Conservation (phyloP, 2,329 filamentous ascomycete species). For the Corynespora cassiicola region DNA sequence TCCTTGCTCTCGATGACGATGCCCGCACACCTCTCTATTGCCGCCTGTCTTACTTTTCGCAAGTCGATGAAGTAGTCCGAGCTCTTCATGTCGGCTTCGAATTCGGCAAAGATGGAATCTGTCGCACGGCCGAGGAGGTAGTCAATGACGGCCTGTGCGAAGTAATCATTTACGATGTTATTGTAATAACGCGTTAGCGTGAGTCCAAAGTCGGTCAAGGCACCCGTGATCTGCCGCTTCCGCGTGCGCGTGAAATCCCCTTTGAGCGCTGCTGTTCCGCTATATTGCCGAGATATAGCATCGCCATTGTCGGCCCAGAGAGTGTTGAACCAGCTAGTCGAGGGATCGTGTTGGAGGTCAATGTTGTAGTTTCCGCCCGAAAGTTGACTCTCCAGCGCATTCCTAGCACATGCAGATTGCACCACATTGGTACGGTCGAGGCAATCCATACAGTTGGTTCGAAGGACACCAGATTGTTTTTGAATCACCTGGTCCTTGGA, state of each 20-base stretch:
- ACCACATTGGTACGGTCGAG: slow-evolving; percentile 95
- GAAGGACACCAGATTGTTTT: slow-evolving; percentile 76
- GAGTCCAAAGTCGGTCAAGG: slow-evolving; percentile 87
- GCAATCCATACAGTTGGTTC: slow-evolving; percentile 99
- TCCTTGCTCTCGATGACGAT: slow-evolving; percentile 78
- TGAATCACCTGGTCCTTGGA: slow-evolving; percentile 50
- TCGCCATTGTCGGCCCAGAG: slow-evolving; percentile 98
- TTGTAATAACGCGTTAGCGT: slow-evolving; percentile 80
- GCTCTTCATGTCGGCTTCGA: slow-evolving; percentile 91
- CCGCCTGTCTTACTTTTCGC: slow-evolving; percentile 81
- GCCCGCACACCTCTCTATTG: slow-evolving; percentile 86
- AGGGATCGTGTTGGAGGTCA: slow-evolving; percentile 75
- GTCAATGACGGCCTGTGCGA: slow-evolving; percentile 93
- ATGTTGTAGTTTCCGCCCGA: slow-evolving; percentile 78
- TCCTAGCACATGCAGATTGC: slow-evolving; percentile 87
- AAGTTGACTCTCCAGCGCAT: slow-evolving; percentile 81
- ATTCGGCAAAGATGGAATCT: slow-evolving; percentile 87
- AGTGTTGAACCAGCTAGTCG: slow-evolving; percentile 92
- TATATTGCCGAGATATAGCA: slow-evolving; percentile 93
- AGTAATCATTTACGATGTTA: slow-evolving; percentile 98
- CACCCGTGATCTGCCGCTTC: slow-evolving; percentile 89
- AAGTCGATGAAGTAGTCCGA: slow-evolving; percentile 91
- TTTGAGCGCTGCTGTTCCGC: slow-evolving; percentile 93
- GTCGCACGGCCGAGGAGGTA: slow-evolving; percentile 90
- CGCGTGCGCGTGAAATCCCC: slow-evolving; percentile 93